These are phyloP conservation scores for Mycena vitilis DNA, from an alignment of 768 basidiomycete species.

Conservation along the genomic window DNA sequence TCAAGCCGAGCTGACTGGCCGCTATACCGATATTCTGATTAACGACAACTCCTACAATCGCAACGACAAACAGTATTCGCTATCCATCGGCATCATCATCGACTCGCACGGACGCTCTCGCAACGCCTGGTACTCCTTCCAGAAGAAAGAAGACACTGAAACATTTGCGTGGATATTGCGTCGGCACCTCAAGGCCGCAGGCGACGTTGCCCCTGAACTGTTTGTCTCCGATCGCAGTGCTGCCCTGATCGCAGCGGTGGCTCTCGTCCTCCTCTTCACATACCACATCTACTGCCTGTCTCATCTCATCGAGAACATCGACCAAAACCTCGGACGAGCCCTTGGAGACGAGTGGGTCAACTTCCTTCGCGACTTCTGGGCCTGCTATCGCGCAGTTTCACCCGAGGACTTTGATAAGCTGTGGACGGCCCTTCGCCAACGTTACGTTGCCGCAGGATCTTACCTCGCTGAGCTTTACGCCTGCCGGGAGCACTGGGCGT, in stretches of 20 bases:
- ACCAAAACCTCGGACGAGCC: slow-evolving; percentile 36
- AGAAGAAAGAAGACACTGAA: slow-evolving; percentile 39
- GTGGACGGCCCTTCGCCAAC: slow-evolving; percentile 34
- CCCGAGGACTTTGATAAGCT: slow-evolving; percentile 43
- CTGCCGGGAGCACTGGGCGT: slow-evolving; percentile 48
- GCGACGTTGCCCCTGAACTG: slow-evolving; percentile 36
- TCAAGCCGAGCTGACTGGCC: slow-evolving; percentile 39
- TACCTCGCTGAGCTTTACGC: slow-evolving; percentile 47
- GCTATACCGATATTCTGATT: slow-evolving; percentile 45
- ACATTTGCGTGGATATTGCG: slow-evolving; percentile 40
- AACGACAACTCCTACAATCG: slow-evolving; percentile 47
- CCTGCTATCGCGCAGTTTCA: slow-evolving; percentile 43
- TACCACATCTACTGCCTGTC: slow-evolving; percentile 45
- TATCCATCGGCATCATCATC: slow-evolving; percentile 45
- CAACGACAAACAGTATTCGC: slow-evolving; percentile 41
- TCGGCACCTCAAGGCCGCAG: slow-evolving; percentile 37
- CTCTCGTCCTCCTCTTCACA: slow-evolving; percentile 35
- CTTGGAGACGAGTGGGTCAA: slow-evolving; percentile 38
- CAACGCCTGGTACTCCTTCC: slow-evolving; percentile 43
- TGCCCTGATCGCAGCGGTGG: slow-evolving; percentile 37
- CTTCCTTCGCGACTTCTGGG: slow-evolving; percentile 46
- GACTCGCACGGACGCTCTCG: slow-evolving; percentile 4
- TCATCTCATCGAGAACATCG: slow-evolving; percentile 46
- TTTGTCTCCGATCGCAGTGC: slow-evolving; percentile 40
- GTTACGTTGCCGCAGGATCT: slow-evolving; percentile 31